These are phyloP conservation scores for Scutellospora calospora DNA, from an alignment of 371 early-diverging fungal species.

Conservation along the genomic window DNA sequence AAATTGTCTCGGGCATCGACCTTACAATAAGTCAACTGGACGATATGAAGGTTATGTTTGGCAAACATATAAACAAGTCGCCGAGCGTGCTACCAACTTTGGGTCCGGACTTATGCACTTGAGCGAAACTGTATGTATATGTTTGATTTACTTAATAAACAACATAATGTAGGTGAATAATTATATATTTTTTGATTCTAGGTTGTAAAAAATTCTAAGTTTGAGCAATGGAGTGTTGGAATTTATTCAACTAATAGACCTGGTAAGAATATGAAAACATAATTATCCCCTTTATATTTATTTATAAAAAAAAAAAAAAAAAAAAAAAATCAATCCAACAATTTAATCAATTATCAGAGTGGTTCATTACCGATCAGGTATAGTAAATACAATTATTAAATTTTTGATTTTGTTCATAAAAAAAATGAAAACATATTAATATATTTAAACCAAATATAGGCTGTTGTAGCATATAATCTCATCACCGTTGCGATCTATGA, in stretches of 20 bases:
- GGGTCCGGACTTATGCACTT: slow-evolving; percentile 65
- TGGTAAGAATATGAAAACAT: slow-evolving; percentile 13
- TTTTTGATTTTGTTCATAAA: neutral
- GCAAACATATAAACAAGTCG: slow-evolving; percentile 66
- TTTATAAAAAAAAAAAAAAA: neutral
- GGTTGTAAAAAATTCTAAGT: slow-evolving; percentile 47
- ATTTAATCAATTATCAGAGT: slow-evolving; percentile 63
- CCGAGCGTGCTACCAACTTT: slow-evolving; percentile 63
- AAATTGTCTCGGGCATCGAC: slow-evolving; percentile 60
- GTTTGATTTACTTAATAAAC: too few relatives aligned
- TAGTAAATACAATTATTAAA: slow-evolving; percentile 26
- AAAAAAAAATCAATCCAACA: neutral
- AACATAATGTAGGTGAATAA: too few relatives aligned
- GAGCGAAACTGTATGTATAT: slow-evolving; percentile 49
- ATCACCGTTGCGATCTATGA: slow-evolving; percentile 89
- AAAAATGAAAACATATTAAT: neutral
- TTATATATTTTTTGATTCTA: neutral
- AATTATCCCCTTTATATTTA: neutral
- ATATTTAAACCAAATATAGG: slow-evolving; percentile 48
- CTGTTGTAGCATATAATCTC: slow-evolving; percentile 60
- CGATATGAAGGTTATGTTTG: slow-evolving; percentile 68
- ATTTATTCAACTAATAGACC: slow-evolving; percentile 86
- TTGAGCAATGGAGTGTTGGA: slow-evolving; percentile 60
- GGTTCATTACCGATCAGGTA: slow-evolving; percentile 81
- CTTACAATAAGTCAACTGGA: slow-evolving; percentile 57